Percentiles rank a stretch among this genome's conserved stretches.
phyloP scores from a whole-genome alignment of 257 asterid genomes.

The Fraxinus cuspidata region DNA sequence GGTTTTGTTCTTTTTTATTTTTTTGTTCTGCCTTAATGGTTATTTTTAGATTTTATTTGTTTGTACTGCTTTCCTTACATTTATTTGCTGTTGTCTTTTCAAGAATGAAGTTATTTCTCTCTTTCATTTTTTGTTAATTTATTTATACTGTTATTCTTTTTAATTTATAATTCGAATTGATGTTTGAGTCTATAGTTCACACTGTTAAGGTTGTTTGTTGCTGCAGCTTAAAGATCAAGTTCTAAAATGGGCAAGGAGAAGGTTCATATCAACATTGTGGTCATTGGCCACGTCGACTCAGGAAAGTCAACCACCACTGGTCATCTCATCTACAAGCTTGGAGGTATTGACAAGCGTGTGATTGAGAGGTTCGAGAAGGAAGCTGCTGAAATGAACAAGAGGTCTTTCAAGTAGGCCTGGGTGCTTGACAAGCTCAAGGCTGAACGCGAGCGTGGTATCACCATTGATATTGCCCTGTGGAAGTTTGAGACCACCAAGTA shows the following conservation, averaged over 20 bases:
- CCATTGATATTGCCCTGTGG: conserved; percentile 71
- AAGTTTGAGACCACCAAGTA: conserved; percentile 72
- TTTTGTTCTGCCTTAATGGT: no score
- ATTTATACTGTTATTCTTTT: not conserved
- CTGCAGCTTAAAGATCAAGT: not conserved
- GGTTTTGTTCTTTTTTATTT: no score
- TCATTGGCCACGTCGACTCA: conserved; percentile 55
- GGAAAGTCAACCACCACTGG: conserved; percentile 60
- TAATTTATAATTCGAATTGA: no score
- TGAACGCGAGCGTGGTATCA: conserved; percentile 72
- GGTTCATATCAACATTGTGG: conserved; percentile 50
- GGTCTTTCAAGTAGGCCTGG: conserved; percentile 70
- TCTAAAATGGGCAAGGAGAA: conserved; percentile 47
- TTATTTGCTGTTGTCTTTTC: not conserved
- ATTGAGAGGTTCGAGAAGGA: conserved; percentile 69
- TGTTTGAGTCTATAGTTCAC: no score
- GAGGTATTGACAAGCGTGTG: conserved; percentile 61
- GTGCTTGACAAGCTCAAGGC: conserved; percentile 77
- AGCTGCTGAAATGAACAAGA: conserved; percentile 83
- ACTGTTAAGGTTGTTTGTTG: not conserved
- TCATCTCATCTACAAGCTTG: conserved; percentile 52
- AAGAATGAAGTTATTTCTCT: not conserved
- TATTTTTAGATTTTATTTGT: not conserved
- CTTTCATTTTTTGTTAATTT: not conserved
- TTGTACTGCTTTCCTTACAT: not conserved